Conservation (phyloP, 805 yeast genomes). For the Spathaspora boniae region DNA sequence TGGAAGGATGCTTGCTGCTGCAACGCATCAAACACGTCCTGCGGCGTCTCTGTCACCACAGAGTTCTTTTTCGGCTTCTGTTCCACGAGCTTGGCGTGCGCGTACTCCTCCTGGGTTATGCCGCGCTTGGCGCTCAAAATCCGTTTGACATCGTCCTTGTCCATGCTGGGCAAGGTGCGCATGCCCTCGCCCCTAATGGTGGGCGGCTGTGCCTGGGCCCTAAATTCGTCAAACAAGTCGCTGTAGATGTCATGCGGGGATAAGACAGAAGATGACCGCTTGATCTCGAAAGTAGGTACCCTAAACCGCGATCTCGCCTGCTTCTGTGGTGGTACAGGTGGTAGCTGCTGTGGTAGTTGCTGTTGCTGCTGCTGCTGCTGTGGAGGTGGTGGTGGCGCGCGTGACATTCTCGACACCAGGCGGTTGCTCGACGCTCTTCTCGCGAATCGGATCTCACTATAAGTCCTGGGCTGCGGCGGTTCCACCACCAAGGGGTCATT, state of each 20-base stretch:
- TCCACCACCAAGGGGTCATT: conserved; percentile 15
- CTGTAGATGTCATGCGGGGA: conserved; percentile 37
- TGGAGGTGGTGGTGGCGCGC: too few species aligned
- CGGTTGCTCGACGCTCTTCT: conserved; percentile 3
- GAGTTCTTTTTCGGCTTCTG: conserved; percentile 21
- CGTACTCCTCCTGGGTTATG: conserved; percentile 39
- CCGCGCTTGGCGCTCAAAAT: conserved; percentile 36
- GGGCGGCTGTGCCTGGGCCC: conserved; percentile 19
- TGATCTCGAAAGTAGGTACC: conserved; percentile 43
- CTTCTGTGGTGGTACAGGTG: background rate
- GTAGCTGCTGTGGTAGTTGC: background rate
- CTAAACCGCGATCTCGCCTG: conserved; percentile 27
- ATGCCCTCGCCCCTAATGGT: conserved; percentile 44
- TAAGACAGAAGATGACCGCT: conserved; percentile 30
- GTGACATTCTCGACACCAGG: background rate
- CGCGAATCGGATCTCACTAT: conserved; percentile 4
- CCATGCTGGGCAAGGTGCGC: conserved; percentile 50
- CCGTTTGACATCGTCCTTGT: conserved; percentile 39
- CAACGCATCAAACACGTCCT: conserved; percentile 22
- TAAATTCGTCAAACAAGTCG: conserved; percentile 33
- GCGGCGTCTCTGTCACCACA: conserved; percentile 23
- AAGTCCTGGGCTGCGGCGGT: conserved; percentile 12
- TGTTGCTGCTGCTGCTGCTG: conserved; percentile 1
- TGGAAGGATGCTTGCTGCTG: conserved; percentile 34
- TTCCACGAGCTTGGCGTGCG: conserved; percentile 27